Base-by-base conservation (phyloP, 2,329 filamentous ascomycete genomes). In the Fusarium graminum region DNA sequence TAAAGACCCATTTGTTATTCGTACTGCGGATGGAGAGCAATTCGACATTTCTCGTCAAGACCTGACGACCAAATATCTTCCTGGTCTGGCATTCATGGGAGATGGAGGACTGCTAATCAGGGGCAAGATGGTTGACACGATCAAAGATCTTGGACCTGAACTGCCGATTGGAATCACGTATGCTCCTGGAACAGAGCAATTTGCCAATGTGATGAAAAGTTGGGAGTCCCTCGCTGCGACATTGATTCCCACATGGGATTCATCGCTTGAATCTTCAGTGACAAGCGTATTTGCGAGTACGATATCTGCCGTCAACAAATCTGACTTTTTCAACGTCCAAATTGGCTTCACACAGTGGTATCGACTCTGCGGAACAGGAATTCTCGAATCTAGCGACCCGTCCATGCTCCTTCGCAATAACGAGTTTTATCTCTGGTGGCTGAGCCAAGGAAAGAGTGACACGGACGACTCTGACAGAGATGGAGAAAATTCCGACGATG, bases 381-480 rank as follows among this genome's bases (percentile, higher is more conserved):
- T 58, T 2, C 45, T 65, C 9, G 50, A 65, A 8, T 2, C 29
- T 4, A 0, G 26, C 0, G 63, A 65, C 13, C 29, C 56, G 7
- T 30, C 41, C 0, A 38, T 47, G 38, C 55, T 57, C 12, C 30
- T 66, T 13, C 56, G 63, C 0, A 19, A 65, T 1, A 42, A 29
- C 2, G 63, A 65, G n/a, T 65, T 63, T 1, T 63, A 57, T 3
- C 13, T 66, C 3, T 65, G 62, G 63, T 65, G 62, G 56, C 0
- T 42, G 2, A 17, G 7, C 4, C 7, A 32, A 2, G 26, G 22
- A 1, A 47, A 29, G 1, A 7, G 17, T 1, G 4, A 25, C 0
- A 28, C 17, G n/a, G 9, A 26, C 2, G 9, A 8, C 1, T 22
- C 22, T 22, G 22, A 22, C 22, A 22, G 22, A 22, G 22, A 22